A percentile compares a stretch with the other conserved stretches of the same genome.
Evolutionary conservation across 31 red algal species (phyloP).

Genomic region (Asparagopsis taxiformis): DNA sequence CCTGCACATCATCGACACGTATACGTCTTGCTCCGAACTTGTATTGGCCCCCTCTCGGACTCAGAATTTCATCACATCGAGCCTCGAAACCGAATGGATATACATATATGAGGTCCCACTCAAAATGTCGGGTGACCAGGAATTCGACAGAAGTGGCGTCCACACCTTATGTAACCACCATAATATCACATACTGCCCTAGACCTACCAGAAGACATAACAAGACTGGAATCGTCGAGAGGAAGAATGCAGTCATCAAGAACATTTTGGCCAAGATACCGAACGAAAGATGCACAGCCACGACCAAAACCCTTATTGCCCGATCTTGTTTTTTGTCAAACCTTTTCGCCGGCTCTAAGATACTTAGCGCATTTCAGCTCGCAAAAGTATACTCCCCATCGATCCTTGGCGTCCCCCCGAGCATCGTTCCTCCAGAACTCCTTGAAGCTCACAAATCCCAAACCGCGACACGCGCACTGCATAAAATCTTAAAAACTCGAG

Average conservation of each 20-base stretch:
- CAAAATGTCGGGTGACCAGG: neutral
- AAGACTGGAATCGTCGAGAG: slow-evolving; percentile 3
- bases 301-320: neutral
- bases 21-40: neutral
- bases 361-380: slow-evolving; percentile 19
- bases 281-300: neutral
- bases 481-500: neutral
- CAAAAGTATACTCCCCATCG: slow-evolving; percentile 1
- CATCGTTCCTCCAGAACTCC: neutral
- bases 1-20: neutral
- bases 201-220: slow-evolving; percentile 6
- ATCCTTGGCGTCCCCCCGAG: neutral
- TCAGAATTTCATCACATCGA: neutral
- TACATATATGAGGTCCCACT: neutral
- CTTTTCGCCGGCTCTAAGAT: slow-evolving; percentile 6
- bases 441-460: neutral
- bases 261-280: neutral
- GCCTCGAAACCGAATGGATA: neutral
- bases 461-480: neutral
- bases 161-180: neutral
- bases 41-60: neutral
- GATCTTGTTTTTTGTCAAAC: slow-evolving; percentile 1
- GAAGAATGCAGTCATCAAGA: slow-evolving; percentile 2
- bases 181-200: neutral
- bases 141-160: neutral